Conservation (phyloP, 768 basidiomycete species). For the Psilocybe sp. region DNA sequence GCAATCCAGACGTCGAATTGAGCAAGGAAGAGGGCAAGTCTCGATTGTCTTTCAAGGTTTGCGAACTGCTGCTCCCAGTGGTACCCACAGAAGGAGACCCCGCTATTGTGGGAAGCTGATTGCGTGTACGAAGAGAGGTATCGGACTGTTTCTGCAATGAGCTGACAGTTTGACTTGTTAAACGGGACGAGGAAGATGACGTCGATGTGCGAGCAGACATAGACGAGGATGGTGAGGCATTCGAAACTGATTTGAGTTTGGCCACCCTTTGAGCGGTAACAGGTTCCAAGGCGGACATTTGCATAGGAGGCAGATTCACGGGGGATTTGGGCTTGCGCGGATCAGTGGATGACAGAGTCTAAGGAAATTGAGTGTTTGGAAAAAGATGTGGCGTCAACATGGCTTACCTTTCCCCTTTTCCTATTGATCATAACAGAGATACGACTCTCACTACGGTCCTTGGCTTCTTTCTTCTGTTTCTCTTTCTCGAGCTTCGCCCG, state of each 20-base stretch:
- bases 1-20: constrained; percentile 48
- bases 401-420: constrained; percentile 84
- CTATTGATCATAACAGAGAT: constrained; percentile 86
- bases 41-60: constrained; percentile 50
- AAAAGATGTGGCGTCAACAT: constrained; percentile 2
- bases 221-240: constrained; percentile 41
- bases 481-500: constrained; percentile 44
- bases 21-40: constrained; percentile 53
- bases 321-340: constrained; percentile 70
- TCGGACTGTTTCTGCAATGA: constrained; percentile 89
- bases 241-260: constrained; percentile 61
- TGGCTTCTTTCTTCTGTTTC: constrained; percentile 72
- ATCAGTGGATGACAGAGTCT: constrained; percentile 86
- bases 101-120: constrained; percentile 85
- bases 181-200: constrained; percentile 56
- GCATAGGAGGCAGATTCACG: constrained; percentile 83
- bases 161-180: constrained; percentile 80
- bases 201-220: constrained; percentile 31
- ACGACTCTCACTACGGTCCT: constrained; percentile 86
- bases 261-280: constrained; percentile 84
- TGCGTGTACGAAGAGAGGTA: constrained; percentile 70
- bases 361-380: constrained; percentile 13
- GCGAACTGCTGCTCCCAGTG: constrained; percentile 43
- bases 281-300: constrained; percentile 80
- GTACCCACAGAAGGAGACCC: constrained; percentile 89